These are phyloP conservation scores for Claviceps sp. DNA, from an alignment of 2,329 filamentous ascomycete species.

Conservation along the genomic window DNA sequence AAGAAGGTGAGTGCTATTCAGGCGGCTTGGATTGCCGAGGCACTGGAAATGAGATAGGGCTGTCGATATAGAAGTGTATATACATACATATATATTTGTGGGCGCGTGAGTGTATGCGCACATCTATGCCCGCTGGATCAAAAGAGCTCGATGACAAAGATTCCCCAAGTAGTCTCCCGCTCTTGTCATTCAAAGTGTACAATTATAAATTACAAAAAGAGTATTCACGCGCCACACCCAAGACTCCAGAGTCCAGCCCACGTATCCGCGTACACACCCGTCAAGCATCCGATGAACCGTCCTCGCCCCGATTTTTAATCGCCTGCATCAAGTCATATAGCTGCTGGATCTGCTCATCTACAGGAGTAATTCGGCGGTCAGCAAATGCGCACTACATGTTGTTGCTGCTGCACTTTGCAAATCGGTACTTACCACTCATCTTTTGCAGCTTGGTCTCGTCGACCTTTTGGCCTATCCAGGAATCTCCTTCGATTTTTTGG, in stretches of 20 bases:
- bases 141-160: too few species aligned
- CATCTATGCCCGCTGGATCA: too few species aligned
- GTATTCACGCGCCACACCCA: neutral
- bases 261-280: neutral
- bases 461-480: slow-evolving; percentile 73
- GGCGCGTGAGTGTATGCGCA: neutral
- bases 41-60: slow-evolving; percentile 19
- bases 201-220: neutral
- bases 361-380: neutral
- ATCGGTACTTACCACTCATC: slow-evolving; percentile 63
- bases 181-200: too few species aligned
- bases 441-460: slow-evolving; percentile 77
- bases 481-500: slow-evolving; percentile 77
- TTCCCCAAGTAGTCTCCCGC: too few species aligned
- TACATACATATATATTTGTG: neutral
- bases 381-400: neutral
- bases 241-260: too few species aligned
- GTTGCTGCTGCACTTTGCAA: neutral
- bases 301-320: slow-evolving; percentile 36
- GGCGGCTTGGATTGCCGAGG: slow-evolving; percentile 44
- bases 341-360: slow-evolving; percentile 87
- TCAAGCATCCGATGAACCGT: slow-evolving; percentile 15
- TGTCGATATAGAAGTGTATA: neutral
- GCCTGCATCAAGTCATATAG: slow-evolving; percentile 88
- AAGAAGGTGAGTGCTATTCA: slow-evolving; percentile 52